A percentile compares a stretch with the other conserved stretches of the same genome.
phyloP scores from a whole-genome alignment of 2,329 filamentous ascomycete genomes.

The Pezicula neosporulosa region DNA sequence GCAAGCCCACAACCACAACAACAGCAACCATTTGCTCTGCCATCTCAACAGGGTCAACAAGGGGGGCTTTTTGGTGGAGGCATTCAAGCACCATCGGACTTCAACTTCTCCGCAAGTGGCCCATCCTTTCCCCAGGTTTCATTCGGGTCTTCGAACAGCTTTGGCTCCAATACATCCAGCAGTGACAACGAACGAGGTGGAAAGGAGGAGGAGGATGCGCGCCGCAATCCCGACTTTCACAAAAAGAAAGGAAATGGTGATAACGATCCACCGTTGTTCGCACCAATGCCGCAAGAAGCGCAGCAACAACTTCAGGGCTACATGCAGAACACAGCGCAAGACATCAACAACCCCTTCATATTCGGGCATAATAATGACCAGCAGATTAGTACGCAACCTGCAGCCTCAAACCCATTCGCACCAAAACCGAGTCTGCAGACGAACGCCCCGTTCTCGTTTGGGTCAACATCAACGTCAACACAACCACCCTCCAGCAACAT shows the following conservation, averaged over 20 bases:
- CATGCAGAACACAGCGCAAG: not conserved
- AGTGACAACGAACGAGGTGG: not conserved
- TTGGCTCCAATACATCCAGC: not conserved
- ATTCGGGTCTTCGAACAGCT: not conserved
- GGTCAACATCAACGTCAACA: not conserved
- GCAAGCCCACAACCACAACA: slow-evolving; percentile 1
- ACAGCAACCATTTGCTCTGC: slow-evolving; percentile 5
- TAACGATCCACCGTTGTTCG: slow-evolving; percentile 3
- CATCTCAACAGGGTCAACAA: slow-evolving; percentile 2
- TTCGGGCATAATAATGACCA: slow-evolving; percentile 1
- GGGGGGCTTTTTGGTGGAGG: slow-evolving; percentile 6
- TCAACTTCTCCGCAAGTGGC: slow-evolving; percentile 10
- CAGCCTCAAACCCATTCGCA: not conserved
- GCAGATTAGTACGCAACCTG: not conserved
- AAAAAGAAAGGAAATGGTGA: not conserved
- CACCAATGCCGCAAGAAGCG: not conserved
- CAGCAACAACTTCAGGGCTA: too few species aligned
- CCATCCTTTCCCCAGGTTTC: slow-evolving; percentile 3
- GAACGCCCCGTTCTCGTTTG: not conserved
- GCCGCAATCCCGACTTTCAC: slow-evolving; percentile 6
- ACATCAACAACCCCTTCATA: slow-evolving; percentile 3
- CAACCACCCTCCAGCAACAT: not conserved
- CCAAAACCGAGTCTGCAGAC: not conserved
- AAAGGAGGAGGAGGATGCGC: slow-evolving; percentile 2
- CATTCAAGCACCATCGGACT: slow-evolving; percentile 3